Evolutionary conservation across 2,329 filamentous ascomycete genomes (phyloP), one percentile per base, ranked within the genome.

Genomic region (Sclerotinia subarctica): DNA sequence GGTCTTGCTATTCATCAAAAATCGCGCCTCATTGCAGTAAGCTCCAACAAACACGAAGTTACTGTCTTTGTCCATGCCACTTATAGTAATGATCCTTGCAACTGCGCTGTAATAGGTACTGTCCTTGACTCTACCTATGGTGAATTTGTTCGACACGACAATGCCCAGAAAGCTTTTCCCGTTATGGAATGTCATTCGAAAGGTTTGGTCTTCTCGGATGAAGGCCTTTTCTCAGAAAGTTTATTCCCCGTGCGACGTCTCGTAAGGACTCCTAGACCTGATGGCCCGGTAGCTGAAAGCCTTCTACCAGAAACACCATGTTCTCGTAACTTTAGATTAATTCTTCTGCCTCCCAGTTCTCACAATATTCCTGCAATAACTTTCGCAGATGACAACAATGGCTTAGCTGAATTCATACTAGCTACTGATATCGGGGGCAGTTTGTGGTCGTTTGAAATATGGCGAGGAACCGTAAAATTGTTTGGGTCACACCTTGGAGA

Each of bases 1-100:
- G 95, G 94, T 0, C 64, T 79, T 97, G 59, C 69, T 38, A 67
- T 70, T 26, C 67, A 70, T 54, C 35, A 87, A 70, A 81, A 88
- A 70, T 92, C 92, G n/a, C 88, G 94, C 0, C 81, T 97, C 70
- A 90, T 99, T 70, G 95, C 94, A 0, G 89, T 96, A 51, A 92
- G 91, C 73, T 88, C 91, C 0, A 99, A 99, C 76, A 85, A 84
- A 0, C 81, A 82, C 29, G 75, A 80, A 21, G 83, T 91, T 38
- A 83, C 81, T 0, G 81, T 88, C 0, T 87, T 87, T 59, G 47
- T 67, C 17, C 64, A 64, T 53, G 68, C 56, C 19, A 68, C 26
- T n/a, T 42, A 24, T 66, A 26, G 29, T 21, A 47, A 49, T n/a
- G n/a, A 66, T 7, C 17, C 29, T 38, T 51, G 49, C n/a, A 24